These are phyloP conservation scores for Starmerella etchellsii DNA, from an alignment of 805 yeast species.

Conservation along the genomic window DNA sequence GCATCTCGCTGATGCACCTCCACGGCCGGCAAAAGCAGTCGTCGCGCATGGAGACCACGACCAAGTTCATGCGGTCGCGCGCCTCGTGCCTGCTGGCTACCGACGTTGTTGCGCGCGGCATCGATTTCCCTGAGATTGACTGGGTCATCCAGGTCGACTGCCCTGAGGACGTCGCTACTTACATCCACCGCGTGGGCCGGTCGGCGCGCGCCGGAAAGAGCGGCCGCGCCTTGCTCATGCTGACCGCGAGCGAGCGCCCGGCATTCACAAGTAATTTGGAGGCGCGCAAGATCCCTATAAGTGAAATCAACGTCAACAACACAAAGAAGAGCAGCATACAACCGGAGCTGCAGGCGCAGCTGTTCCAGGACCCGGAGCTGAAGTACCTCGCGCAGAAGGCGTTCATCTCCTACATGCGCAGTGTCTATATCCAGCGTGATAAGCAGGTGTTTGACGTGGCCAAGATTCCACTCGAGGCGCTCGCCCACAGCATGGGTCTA, in stretches of 20 bases:
- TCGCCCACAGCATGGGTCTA: conserved; percentile 77
- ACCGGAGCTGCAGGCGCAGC: conserved; percentile 73
- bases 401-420: conserved; percentile 77
- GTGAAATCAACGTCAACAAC: conserved; percentile 59
- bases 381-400: conserved; percentile 94
- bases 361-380: conserved; percentile 82
- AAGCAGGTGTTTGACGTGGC: conserved; percentile 72
- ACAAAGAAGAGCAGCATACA: conserved; percentile 62
- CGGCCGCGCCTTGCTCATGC: conserved; percentile 71
- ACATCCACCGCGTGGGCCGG: conserved; percentile 84
- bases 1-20: conserved; percentile 70
- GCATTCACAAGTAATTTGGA: conserved; percentile 49
- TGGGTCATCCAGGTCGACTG: conserved; percentile 92
- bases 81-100: conserved; percentile 78
- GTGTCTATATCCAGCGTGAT: conserved; percentile 75
- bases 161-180: conserved; percentile 81
- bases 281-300: conserved; percentile 53
- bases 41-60: conserved; percentile 72
- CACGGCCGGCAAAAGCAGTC: conserved; percentile 87
- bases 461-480: conserved; percentile 65
- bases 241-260: conserved; percentile 72
- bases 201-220: conserved; percentile 75
- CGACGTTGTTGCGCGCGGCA: conserved; percentile 83
- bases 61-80: conserved; percentile 63
- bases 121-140: conserved; percentile 84